Base-by-base conservation (phyloP, 176 grass and related monocot genomes). In the Thalia dealbata region DNA sequence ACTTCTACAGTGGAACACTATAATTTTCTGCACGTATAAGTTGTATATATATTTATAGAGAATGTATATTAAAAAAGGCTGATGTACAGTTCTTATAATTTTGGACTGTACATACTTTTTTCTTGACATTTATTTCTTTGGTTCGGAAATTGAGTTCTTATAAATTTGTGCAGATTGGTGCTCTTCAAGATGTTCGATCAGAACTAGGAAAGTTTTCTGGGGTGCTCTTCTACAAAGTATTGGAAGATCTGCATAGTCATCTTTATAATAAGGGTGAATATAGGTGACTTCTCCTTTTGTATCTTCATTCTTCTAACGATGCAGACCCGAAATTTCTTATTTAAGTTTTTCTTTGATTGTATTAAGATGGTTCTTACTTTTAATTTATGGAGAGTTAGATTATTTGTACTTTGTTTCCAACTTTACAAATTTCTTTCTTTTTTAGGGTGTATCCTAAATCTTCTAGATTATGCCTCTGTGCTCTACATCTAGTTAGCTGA, bases 171-270 rank as follows among this genome's bases (percentile, higher is more conserved):
- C 87, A 96, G 93, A 89, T 97, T 85, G 95, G 95, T 80, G 90
- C 95, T 76, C 90, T 99, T 88, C 95, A 99, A 93, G 95, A 99
- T 88, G 83, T 99, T 81, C 89, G 90, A 71, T 92, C 90, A 75
- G 95, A 99, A 84, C 76, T 99, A 76, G 82, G 76, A 74, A 99
- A 99, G 81, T 80, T 91, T 77, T 87, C 85, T 29, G 95, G 90
- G 51, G 76, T 86, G 76, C 81, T 99, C 12, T 99, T 93, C 74
- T 99, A 90, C 76, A 99, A 99, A 84, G 84, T 99, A 80, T 86
- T 99, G 77, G 95, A 93, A 80, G 95, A 99, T 77, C 75, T 99
- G 61, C 95, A 99, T 73, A 81, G 42, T 60, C 95, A 99, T 87
- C 80, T 99, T 78, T 99, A 99, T 70, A 93, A 85, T 54, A 99